Evolutionary conservation across 805 yeast species (phyloP).

Genomic region (Kuraishia capsulata): DNA sequence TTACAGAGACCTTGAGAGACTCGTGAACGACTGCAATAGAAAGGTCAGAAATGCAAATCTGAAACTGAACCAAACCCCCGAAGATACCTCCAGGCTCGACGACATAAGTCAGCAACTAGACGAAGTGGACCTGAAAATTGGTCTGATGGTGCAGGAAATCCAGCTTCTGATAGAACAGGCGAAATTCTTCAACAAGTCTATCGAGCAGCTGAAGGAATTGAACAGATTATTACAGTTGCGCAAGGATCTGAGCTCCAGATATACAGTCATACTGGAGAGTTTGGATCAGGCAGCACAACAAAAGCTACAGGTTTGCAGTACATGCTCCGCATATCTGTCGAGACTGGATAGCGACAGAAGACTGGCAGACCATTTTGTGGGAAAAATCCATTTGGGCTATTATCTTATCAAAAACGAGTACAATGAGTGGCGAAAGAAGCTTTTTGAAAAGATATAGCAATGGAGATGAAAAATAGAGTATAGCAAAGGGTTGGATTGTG

Average conservation of each 20-base stretch:
- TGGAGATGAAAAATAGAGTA: background rate
- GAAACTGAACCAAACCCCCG: constrained; percentile 65
- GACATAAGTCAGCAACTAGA: constrained; percentile 41
- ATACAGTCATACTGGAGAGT: constrained; percentile 55
- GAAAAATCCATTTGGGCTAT: constrained; percentile 79
- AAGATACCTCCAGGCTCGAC: constrained; percentile 25
- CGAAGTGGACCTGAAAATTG: constrained; percentile 50
- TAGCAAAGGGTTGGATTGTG: constrained; percentile 1
- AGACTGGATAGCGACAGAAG: constrained; percentile 81
- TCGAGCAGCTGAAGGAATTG: constrained; percentile 38
- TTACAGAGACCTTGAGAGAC: constrained; percentile 34
- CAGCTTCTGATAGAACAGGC: constrained; percentile 32
- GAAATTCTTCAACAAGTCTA: constrained; percentile 37
- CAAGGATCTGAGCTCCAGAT: constrained; percentile 42
- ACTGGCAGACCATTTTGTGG: constrained; percentile 82
- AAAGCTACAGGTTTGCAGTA: constrained; percentile 81
- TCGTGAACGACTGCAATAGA: constrained; percentile 57
- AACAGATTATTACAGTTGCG: constrained; percentile 38
- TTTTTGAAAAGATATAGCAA: constrained; percentile 6
- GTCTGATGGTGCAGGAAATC: constrained; percentile 60
- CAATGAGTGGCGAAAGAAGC: constrained; percentile 24
- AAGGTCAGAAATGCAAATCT: constrained; percentile 55
- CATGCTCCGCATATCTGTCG: constrained; percentile 84
- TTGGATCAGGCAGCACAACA: constrained; percentile 84
- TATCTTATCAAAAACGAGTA: constrained; percentile 61